Evolutionary conservation across 257 asterid species (phyloP).

Genomic region (Salvia splendens): DNA sequence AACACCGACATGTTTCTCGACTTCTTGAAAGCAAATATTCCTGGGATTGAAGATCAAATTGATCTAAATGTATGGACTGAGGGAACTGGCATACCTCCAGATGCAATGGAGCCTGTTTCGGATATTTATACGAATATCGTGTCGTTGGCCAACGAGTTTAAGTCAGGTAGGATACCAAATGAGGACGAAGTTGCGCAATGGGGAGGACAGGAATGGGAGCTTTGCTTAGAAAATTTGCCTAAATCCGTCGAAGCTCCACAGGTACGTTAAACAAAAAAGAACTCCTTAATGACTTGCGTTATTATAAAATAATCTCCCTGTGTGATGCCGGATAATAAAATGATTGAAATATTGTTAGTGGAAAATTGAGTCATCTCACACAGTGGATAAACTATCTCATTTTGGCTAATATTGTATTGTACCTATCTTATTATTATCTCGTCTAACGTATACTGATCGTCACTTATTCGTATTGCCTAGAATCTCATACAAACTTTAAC

Average conservation of each 20-base stretch:
- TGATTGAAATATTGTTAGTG: too few species aligned
- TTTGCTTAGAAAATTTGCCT: constrained; percentile 79
- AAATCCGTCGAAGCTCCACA: constrained; percentile 84
- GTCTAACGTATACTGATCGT: too few species aligned
- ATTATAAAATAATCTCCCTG: not conserved
- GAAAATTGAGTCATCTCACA: too few species aligned
- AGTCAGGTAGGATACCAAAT: constrained; percentile 80
- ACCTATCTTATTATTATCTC: too few species aligned
- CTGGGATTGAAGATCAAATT: constrained; percentile 73
- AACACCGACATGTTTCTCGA: constrained; percentile 86
- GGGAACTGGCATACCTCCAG: constrained; percentile 90
- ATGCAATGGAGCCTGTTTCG: constrained; percentile 96
- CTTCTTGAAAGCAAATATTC: constrained; percentile 79
- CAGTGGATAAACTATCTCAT: too few species aligned
- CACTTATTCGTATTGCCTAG: too few species aligned
- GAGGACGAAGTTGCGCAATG: constrained; percentile 98
- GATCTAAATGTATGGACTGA: constrained; percentile 81
- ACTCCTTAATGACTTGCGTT: not conserved
- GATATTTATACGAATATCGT: constrained; percentile 73
- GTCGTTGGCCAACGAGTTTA: constrained; percentile 71
- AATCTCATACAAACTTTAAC: constrained; percentile 2
- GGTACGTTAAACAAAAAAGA: constrained; percentile 38
- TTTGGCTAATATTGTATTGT: not conserved
- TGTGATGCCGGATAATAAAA: too few species aligned
- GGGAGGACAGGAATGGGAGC: constrained; percentile 96